Evolutionary conservation across 2,329 filamentous ascomycete species (phyloP), one percentile per base, ranked within the genome.

Genomic region (Penicillium palitans): DNA sequence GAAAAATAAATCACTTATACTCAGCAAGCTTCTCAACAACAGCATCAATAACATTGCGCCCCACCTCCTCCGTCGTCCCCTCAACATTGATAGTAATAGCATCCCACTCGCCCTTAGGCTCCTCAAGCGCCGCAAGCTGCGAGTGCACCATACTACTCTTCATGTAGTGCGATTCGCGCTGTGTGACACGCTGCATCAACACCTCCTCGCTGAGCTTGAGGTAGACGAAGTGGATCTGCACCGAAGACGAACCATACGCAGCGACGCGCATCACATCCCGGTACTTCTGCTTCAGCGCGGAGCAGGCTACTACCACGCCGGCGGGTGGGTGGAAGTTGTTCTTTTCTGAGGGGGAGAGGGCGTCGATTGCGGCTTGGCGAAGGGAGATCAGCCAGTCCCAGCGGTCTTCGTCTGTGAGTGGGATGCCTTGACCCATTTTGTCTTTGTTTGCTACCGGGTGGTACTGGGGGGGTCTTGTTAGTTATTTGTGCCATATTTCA

Each of bases 281-380:
- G 81, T 99, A 99, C 79, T 96, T 97, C 74, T 90, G 90, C 83
- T 98, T 98, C 54, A 99, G 84, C 1, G 93, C 95, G 13, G 91
- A 96, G 83, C 95, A 99, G 53, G 95, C 96, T 60, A 99, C 84
- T 50, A 99, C 90, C n/a, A 97, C 95, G 49, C 91, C 89, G 31
- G 83, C 78, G 19, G 84, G 81, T 39, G 87, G 86, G 44, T 71
- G 61, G 49, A 75, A 76, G 55, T 80, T 78, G 59, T 72, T 72
- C 4, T 60, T 42, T 31, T 69, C 63, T 15, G 69, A 70, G 8
- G 73, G 70, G 12, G 72, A 73, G 29, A 79, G 86, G 24, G 81
- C 80, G 2, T 83, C 83, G 57, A 83, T 73, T 41, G 79, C 79
- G 40, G 78, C 88, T 64, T 91, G 84, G 62, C 90, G 89, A 15